phyloP scores from a whole-genome alignment of 495 filamentous ascomycete genomes.

The Penicillium egyptiacum region DNA sequence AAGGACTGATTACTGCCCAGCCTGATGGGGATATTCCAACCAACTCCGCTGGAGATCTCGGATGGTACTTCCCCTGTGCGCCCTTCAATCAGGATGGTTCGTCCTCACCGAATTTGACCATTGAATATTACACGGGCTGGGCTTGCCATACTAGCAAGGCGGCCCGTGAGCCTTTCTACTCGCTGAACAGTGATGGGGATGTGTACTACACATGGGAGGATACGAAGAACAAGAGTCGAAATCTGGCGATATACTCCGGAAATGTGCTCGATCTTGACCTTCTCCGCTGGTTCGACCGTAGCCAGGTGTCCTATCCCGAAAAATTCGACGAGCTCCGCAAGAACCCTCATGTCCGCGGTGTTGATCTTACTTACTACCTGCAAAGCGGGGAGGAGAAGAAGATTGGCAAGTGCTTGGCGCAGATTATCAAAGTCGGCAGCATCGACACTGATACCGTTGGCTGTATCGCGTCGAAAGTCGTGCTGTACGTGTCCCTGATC shows the following conservation, averaged over 20 bases:
- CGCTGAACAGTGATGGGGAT: slow-evolving; percentile 57
- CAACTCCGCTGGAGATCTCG: slow-evolving; percentile 69
- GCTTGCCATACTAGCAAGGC: slow-evolving; percentile 76
- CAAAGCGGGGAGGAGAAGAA: slow-evolving; percentile 73
- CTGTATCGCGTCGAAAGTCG: slow-evolving; percentile 95
- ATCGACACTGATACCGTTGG: slow-evolving; percentile 96
- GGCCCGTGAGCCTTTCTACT: slow-evolving; percentile 74
- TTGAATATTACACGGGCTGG: slow-evolving; percentile 78
- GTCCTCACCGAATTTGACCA: slow-evolving; percentile 67
- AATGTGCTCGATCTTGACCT: slow-evolving; percentile 93
- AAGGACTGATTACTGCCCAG: slow-evolving; percentile 76
- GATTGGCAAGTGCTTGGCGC: slow-evolving; percentile 78
- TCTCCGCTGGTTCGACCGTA: slow-evolving; percentile 83
- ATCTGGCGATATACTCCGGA: slow-evolving; percentile 89
- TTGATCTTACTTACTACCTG: slow-evolving; percentile 86
- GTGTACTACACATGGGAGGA: slow-evolving; percentile 98
- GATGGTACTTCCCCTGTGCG: slow-evolving; percentile 96
- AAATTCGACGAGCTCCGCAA: slow-evolving; percentile 77
- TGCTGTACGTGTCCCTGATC: slow-evolving; percentile 89
- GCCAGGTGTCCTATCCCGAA: slow-evolving; percentile 74
- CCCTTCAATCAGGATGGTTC: slow-evolving; percentile 94
- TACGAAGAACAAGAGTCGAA: slow-evolving; percentile 81
- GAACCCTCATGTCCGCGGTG: slow-evolving; percentile 77
- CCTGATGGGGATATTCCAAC: slow-evolving; percentile 75
- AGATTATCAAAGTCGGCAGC: slow-evolving; percentile 93